Evolutionary conservation across 192 early-diverging fungal species (phyloP).

Genomic region (Backusella morwellensis): DNA sequence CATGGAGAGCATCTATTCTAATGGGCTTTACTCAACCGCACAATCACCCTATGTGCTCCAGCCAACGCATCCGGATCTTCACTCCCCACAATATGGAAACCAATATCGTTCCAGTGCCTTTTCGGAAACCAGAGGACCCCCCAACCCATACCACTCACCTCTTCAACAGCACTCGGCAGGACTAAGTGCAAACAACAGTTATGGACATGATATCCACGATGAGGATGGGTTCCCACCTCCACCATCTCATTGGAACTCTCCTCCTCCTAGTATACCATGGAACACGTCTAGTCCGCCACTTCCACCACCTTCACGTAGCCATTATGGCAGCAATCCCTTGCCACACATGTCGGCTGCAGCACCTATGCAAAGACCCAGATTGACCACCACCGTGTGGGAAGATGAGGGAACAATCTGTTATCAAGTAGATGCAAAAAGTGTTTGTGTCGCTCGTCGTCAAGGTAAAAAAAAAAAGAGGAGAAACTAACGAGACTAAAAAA

Average conservation of each 20-base stretch:
- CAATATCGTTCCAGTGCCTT: slow-evolving; percentile 22
- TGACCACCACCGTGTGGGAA: slow-evolving; percentile 79
- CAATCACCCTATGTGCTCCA: slow-evolving; percentile 14
- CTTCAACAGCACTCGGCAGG: slow-evolving; percentile 8
- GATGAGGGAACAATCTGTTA: slow-evolving; percentile 77
- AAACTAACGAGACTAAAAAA: background rate
- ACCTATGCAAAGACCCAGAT: slow-evolving; percentile 40
- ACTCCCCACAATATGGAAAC: slow-evolving; percentile 1
- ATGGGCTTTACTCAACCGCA: slow-evolving; percentile 4
- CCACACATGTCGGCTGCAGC: slow-evolving; percentile 30
- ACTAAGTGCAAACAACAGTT: background rate
- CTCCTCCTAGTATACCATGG: background rate
- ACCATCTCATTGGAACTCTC: background rate
- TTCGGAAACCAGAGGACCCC: background rate
- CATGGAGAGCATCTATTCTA: slow-evolving; percentile 21
- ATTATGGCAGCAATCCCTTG: background rate
- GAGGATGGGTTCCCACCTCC: background rate
- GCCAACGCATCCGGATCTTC: background rate
- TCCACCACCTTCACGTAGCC: background rate
- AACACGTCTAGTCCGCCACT: background rate
- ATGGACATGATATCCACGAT: slow-evolving; percentile 1
- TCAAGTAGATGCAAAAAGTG: slow-evolving; percentile 76
- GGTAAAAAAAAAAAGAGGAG: slow-evolving; percentile 35
- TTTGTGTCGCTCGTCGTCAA: slow-evolving; percentile 72
- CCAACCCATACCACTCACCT: background rate